Evolutionary conservation across 805 yeast genomes (phyloP).

Genomic region (Metschnikowia amazonensis): DNA sequence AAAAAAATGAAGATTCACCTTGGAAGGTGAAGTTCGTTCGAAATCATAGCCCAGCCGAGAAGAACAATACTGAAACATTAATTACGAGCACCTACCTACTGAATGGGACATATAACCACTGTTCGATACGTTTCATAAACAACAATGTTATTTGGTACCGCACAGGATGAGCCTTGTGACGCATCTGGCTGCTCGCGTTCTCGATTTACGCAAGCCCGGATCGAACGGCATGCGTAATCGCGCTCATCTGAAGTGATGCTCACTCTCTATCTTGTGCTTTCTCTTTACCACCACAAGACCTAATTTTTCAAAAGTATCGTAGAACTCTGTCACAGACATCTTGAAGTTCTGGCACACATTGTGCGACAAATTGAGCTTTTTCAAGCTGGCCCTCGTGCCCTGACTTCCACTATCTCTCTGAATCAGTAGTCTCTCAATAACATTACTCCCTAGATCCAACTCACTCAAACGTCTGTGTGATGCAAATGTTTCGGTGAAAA

Average conservation of each 20-base stretch:
- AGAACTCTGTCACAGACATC: constrained; percentile 21
- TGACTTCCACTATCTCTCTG: neutral
- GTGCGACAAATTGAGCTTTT: constrained; percentile 19
- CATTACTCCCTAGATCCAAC: constrained; percentile 14
- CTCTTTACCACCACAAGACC: constrained; percentile 19
- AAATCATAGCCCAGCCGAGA: too few species aligned
- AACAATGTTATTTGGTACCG: neutral
- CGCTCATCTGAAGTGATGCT: constrained; percentile 19
- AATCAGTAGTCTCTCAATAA: constrained; percentile 9
- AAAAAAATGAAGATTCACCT: neutral
- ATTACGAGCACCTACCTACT: too few species aligned
- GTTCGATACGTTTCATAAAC: neutral
- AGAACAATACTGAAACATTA: neutral
- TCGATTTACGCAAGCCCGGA: neutral
- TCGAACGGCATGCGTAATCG: neutral
- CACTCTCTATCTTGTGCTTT: constrained; percentile 27
- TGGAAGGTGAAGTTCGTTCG: neutral
- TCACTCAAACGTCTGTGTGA: constrained; percentile 11
- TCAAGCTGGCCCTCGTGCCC: constrained; percentile 11
- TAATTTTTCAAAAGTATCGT: constrained; percentile 22
- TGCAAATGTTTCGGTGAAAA: constrained; percentile 11
- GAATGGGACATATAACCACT: neutral
- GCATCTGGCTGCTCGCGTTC: neutral
- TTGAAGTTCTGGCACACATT: constrained; percentile 15
- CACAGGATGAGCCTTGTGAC: neutral